A percentile compares a stretch with the other conserved stretches of the same genome.
These are phyloP conservation scores for Petunia secreta DNA, from an alignment of 257 asterid species.

Conservation along the genomic window DNA sequence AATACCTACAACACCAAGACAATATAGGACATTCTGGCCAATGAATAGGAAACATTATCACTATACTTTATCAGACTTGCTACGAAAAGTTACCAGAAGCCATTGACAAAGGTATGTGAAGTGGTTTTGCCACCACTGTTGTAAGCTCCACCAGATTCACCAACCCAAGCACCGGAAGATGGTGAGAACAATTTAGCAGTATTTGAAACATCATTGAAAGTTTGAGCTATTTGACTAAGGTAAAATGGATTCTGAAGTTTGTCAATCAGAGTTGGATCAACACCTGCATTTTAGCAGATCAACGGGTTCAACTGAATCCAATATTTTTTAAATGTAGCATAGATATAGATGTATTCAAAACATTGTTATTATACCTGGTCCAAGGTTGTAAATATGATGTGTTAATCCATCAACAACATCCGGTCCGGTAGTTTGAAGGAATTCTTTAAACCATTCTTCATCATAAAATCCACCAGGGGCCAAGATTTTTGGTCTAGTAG, in stretches of 20 bases:
- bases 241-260: conserved; percentile 70
- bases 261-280: conserved; percentile 53
- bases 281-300: conserved; percentile 44
- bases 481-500: conserved; percentile 56
- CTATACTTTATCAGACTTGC: neutral
- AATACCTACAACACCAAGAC: conserved; percentile 53
- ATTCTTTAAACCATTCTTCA: conserved; percentile 56
- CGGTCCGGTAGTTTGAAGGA: conserved; percentile 60
- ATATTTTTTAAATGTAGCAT: neutral
- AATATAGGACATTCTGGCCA: neutral
- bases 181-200: conserved; percentile 51
- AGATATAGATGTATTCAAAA: neutral
- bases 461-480: conserved; percentile 87
- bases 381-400: conserved; percentile 85
- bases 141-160: conserved; percentile 91
- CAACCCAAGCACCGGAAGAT: conserved; percentile 80
- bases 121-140: conserved; percentile 84
- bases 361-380: conserved; percentile 50
- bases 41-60: neutral
- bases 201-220: conserved; percentile 45
- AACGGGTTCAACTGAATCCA: no score
- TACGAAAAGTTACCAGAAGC: conserved; percentile 63
- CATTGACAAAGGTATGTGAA: conserved; percentile 69
- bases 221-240: conserved; percentile 52
- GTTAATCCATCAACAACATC: conserved; percentile 69